Evolutionary conservation across 1,284 basidiomycete genomes (phyloP), one percentile per base, ranked within the genome.

Genomic region (Puccinia brachypodii): DNA sequence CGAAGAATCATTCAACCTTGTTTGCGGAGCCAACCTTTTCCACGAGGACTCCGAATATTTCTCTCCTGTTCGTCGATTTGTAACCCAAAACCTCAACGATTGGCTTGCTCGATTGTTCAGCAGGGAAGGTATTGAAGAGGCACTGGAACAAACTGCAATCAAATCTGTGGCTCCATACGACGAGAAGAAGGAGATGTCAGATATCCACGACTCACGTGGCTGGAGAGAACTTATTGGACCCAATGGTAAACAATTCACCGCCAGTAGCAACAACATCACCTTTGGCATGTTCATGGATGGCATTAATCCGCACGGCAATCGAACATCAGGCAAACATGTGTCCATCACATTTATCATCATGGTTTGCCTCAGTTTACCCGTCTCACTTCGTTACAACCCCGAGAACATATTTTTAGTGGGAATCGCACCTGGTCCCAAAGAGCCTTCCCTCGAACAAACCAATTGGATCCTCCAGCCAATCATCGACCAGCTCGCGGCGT

Each of bases 381-480:
- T 83, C 0, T 38, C 83, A 7, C 44, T 87, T 19, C 86, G 87
- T 0, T 86, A 86, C 80, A 83, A 84, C 22, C 62, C 83, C 0
- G 86, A 88, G 74, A 88, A n/a, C n/a, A n/a, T n/a, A n/a, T n/a
- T n/a, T n/a, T n/a, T n/a, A n/a, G n/a, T n/a, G n/a, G n/a, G n/a
- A n/a, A n/a, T n/a, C n/a, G n/a, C n/a, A n/a, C n/a, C n/a, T 7
- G 84, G 84, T 0, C 83, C 83, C 7, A 44, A 66, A 16, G 81
- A 84, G 53, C 83, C 83, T 9, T 38, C 66, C 1, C 31, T 76
- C 1, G 62, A 83, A 14, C 44, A 84, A 19, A 74, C 87, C 38
- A 83, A 86, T 28, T 84, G 85, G 44, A 84, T 85, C 73, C 74
- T 76, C 19, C 19, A 58, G n/a, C 86, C 85, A 7, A 56, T 88